Base-by-base conservation (phyloP, 2,329 filamentous ascomycete species). In the Neopestalotiopsis sp. region DNA sequence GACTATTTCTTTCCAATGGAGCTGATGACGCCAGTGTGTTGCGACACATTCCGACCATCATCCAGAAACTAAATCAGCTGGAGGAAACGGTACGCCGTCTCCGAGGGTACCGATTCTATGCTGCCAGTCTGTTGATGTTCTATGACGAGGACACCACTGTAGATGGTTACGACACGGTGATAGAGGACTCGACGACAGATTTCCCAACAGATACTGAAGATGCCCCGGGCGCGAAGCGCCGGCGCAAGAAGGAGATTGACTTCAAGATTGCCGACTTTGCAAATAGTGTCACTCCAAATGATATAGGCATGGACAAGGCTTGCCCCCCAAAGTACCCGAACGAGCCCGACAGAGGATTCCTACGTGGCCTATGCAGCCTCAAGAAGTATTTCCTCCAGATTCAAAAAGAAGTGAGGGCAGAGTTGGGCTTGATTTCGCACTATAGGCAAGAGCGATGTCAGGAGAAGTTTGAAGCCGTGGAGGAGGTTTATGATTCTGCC, bases 241-340 rank as follows among this genome's bases (percentile, higher is more conserved):
- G 80, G 75, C 86, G 78, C 76, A 84, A 84, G 69, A 83, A 84
- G 61, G 87, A 91, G 72, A 95, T 97, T 77, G 93, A 97, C 79
- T 91, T 99, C 82, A 98, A 98, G 81, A 97, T 99, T 79, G 95
- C 97, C 68, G 96, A 99, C 80, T 99, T 99, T 83, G 96, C 96
- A 72, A 99, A 99, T 79, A 98, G 95, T 76, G 91, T 98, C 45
- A 98, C 95, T 1, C 93, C 94, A 4, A 92, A 96, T 72, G 94
- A 97, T 75, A 81, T 90, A 12, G 85, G 89, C 69, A 81, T 83
- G 65, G 85, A 86, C 71, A 86, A 86, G 75, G 83, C 87, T 4
- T 98, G 95, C 74, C 96, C 96, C 14, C 96, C 96, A 4, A 87
- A 89, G 69, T 89, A 97, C 76, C 93, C 94, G 0, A 83, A 91